Conservation (phyloP, 495 filamentous ascomycete species). For the Rhizodiscina lignyota region DNA sequence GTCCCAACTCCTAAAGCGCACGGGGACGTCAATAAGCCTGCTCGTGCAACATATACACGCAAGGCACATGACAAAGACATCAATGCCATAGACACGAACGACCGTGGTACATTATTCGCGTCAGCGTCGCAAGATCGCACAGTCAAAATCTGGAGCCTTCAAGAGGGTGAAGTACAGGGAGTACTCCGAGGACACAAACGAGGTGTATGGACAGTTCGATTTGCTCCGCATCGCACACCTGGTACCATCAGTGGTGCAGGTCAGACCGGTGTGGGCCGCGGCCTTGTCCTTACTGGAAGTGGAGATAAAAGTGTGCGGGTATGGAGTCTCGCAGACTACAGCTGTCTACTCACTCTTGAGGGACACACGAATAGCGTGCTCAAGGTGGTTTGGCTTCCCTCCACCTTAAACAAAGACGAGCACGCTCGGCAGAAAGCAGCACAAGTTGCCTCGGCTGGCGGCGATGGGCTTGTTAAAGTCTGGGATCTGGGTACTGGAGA, state of each 20-base stretch:
- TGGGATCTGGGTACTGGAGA: slow-evolving; percentile 79
- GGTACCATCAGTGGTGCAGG: slow-evolving; percentile 44
- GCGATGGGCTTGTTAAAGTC: slow-evolving; percentile 91
- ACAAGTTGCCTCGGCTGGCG: slow-evolving; percentile 72
- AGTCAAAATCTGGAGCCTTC: slow-evolving; percentile 86
- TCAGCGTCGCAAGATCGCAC: slow-evolving; percentile 93
- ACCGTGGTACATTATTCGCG: slow-evolving; percentile 49
- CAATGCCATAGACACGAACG: slow-evolving; percentile 70
- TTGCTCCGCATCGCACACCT: slow-evolving; percentile 63
- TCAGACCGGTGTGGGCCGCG: slow-evolving; percentile 47
- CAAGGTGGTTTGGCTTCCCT: slow-evolving; percentile 77
- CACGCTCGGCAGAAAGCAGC: slow-evolving; percentile 29
- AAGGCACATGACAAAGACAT: slow-evolving; percentile 99
- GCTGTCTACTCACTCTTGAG: slow-evolving; percentile 84
- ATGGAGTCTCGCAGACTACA: slow-evolving; percentile 88
- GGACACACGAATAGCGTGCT: slow-evolving; percentile 91
- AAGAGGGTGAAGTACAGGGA: slow-evolving; percentile 75
- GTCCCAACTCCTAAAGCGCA: slow-evolving; percentile 24
- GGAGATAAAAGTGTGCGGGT: slow-evolving; percentile 94
- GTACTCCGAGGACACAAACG: slow-evolving; percentile 81
- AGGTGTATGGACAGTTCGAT: slow-evolving; percentile 89
- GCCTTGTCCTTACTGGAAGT: slow-evolving; percentile 69
- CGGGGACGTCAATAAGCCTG: slow-evolving; percentile 17
- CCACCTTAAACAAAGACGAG: slow-evolving; percentile 16
- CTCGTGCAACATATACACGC: slow-evolving; percentile 48